Evolutionary conservation across 2,329 filamentous ascomycete species (phyloP).

Genomic region (Cladosporium sp.): DNA sequence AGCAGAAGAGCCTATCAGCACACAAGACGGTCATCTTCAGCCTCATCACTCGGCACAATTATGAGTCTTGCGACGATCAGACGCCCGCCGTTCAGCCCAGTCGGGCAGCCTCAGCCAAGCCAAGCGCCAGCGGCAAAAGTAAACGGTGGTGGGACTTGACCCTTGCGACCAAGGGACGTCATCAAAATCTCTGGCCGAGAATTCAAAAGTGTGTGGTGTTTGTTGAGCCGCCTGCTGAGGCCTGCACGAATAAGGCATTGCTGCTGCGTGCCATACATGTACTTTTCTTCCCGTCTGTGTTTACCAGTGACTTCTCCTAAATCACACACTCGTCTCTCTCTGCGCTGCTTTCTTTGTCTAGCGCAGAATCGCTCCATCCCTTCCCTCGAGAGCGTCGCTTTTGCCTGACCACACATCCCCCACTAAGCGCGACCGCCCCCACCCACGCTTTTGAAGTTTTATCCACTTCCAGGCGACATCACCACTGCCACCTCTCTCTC

Average conservation of each 20-base stretch:
- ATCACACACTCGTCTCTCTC: too few relatives aligned
- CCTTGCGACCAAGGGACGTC: neutral
- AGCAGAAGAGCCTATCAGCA: neutral
- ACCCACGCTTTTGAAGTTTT: conserved; percentile 1
- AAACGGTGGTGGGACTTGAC: too few relatives aligned
- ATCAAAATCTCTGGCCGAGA: neutral
- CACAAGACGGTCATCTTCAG: neutral
- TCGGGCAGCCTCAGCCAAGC: neutral
- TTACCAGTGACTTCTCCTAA: too few relatives aligned
- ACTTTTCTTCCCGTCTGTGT: too few relatives aligned
- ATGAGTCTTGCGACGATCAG: neutral
- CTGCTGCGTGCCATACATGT: neutral
- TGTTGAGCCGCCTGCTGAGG: conserved; percentile 1
- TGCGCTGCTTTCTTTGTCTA: neutral
- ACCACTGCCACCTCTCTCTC: conserved; percentile 53
- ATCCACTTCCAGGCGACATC: conserved; percentile 1
- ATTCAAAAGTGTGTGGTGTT: neutral
- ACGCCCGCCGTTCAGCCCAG: neutral
- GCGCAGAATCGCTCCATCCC: neutral
- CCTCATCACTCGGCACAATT: neutral
- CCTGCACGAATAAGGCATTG: neutral
- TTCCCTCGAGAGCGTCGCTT: neutral
- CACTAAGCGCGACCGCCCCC: neutral
- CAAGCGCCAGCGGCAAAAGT: too few relatives aligned
- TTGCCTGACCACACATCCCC: neutral